phyloP scores from a whole-genome alignment of 257 asterid genomes.

The Solanum raphanifolium region DNA sequence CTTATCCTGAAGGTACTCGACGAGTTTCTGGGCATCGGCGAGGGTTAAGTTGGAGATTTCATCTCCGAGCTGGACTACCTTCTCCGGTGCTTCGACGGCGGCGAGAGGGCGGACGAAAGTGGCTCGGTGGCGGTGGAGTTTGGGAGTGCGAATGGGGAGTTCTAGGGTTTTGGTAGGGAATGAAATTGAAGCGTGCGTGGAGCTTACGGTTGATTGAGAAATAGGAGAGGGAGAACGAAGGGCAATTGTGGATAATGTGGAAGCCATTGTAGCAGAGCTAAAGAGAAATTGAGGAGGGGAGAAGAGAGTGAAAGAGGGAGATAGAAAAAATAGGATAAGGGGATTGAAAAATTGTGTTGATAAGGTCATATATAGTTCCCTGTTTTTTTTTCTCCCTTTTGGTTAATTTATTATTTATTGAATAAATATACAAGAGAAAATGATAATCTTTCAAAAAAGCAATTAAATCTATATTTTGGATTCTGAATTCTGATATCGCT shows the following conservation, averaged over 20 bases:
- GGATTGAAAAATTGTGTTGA: background rate
- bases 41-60: slow-evolving; percentile 70
- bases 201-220: slow-evolving; percentile 14
- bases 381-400: background rate
- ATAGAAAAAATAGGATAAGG: background rate
- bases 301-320: background rate
- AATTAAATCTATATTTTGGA: background rate
- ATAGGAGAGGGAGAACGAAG: slow-evolving; percentile 31
- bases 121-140: slow-evolving; percentile 28
- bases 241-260: slow-evolving; percentile 41
- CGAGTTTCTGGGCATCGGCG: slow-evolving; percentile 88
- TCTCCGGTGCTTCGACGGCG: slow-evolving; percentile 83
- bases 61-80: slow-evolving; percentile 66
- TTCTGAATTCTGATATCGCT: background rate
- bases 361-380: background rate
- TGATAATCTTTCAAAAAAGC: background rate
- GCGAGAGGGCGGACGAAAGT: slow-evolving; percentile 41
- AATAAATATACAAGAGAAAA: background rate
- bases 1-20: slow-evolving; percentile 91
- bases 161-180: slow-evolving; percentile 24
- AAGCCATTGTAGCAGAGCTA: slow-evolving; percentile 33
- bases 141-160: slow-evolving; percentile 27
- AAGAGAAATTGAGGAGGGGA: background rate
- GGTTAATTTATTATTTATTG: background rate
- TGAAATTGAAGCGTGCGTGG: slow-evolving; percentile 10